Evolutionary conservation across 805 yeast species (phyloP), one percentile per base, ranked within the genome.

Genomic region (Starmerella vaccinii): DNA sequence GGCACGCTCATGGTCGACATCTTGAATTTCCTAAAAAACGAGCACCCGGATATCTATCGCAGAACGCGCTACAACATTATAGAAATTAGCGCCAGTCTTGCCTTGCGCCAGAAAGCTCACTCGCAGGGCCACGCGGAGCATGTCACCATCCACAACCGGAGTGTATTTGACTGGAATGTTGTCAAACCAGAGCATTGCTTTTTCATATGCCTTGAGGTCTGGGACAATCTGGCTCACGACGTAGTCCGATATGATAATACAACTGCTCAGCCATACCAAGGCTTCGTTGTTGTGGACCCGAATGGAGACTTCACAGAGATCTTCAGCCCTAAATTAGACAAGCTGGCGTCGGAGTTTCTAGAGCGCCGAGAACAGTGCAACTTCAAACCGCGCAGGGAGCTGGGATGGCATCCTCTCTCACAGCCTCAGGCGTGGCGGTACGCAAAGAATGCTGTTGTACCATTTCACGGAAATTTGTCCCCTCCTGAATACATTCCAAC

Each of bases 401-500:
- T 60, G n/a, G 68, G 71, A 15, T 66, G 68, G 18, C 89, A 82
- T 63, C 95, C 95, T 12, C 65, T 81, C 42, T 70, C 77, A 38
- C 78, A 77, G 52, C 75, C 78, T 1, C 58, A 67, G 18, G 49
- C 65, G 4, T 63, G 68, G 56, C 66, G 78, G 49, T 61, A 65
- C 44, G 53, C 74, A 51, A 70, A 74, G 50, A 73, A 82, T 57
- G 65, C 75, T 30, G 24, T 81, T 1, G 70, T 80, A 37, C 95
- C 95, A 1, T 72, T 82, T 59, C 72, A 81, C 53, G 84, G 81
- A 47, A 74, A 78, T 46, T 65, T 86, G 27, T 72, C 87, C 0
- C 79, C 77, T 2, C 82, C 86, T 0, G 95, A 86, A 61, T 86
- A 76, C 63, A 76, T 86, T 29, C 95, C 95, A n/a, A 84, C 94